These are phyloP conservation scores for Ramaria sp. DNA, from an alignment of 768 basidiomycete species.

Conservation along the genomic window DNA sequence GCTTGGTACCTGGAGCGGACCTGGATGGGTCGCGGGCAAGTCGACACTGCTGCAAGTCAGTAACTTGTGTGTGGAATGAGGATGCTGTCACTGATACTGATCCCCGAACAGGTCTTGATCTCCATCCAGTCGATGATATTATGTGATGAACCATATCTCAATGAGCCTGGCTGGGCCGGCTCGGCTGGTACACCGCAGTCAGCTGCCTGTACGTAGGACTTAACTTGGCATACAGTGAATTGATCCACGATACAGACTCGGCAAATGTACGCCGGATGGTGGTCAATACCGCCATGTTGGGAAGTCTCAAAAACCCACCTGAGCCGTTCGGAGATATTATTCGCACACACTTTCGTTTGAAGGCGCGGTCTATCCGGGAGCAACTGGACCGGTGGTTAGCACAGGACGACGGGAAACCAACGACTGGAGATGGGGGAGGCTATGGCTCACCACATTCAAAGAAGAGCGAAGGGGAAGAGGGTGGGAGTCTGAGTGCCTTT, in stretches of 20 bases:
- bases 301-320: conserved; percentile 69
- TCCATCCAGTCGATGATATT: conserved; percentile 97
- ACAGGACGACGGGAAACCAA: conserved; percentile 61
- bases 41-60: conserved; percentile 79
- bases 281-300: conserved; percentile 82
- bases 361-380: conserved; percentile 52
- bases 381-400: conserved; percentile 76
- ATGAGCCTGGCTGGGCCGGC: conserved; percentile 83
- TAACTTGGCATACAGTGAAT: background rate
- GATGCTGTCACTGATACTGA: background rate
- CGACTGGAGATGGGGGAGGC: conserved; percentile 38
- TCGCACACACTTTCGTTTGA: conserved; percentile 83
- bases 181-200: conserved; percentile 68
- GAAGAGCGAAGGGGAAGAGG: conserved; percentile 22
- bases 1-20: conserved; percentile 87
- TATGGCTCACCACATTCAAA: conserved; percentile 20
- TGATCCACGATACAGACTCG: conserved; percentile 46
- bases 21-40: conserved; percentile 86
- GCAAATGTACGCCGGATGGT: conserved; percentile 92
- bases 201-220: conserved; percentile 48
- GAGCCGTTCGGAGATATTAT: conserved; percentile 84
- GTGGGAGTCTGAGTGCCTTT: conserved; percentile 48
- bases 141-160: conserved; percentile 87
- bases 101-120: conserved; percentile 51
- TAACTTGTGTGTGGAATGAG: background rate